phyloP scores from a whole-genome alignment of 2,329 filamentous ascomycete genomes.

The Chalaropsis ovoidea region DNA sequence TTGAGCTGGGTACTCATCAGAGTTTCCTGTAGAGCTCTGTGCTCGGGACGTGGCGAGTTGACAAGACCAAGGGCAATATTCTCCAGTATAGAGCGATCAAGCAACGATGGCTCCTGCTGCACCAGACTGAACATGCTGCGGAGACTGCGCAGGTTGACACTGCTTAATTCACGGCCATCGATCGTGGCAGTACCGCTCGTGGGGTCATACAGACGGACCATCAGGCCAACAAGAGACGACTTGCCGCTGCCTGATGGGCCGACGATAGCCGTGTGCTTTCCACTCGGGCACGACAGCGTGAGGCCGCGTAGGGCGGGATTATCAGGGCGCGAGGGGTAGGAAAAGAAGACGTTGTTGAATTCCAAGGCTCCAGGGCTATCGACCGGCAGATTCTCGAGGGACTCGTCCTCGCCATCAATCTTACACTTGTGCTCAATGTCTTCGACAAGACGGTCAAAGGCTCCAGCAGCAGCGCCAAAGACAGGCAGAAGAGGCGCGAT shows the following conservation, averaged over 20 bases:
- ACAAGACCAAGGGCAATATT: slow-evolving; percentile 44
- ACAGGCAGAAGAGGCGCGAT: slow-evolving; percentile 54
- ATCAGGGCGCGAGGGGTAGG: slow-evolving; percentile 38
- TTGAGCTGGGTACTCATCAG: slow-evolving; percentile 43
- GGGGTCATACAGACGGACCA: slow-evolving; percentile 50
- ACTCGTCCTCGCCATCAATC: slow-evolving; percentile 37
- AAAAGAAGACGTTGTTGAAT: slow-evolving; percentile 38
- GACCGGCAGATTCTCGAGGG: slow-evolving; percentile 12
- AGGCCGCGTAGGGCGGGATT: slow-evolving; percentile 37
- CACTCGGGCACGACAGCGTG: slow-evolving; percentile 40
- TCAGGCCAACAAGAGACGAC: slow-evolving; percentile 45
- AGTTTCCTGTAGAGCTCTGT: slow-evolving; percentile 35
- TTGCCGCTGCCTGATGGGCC: slow-evolving; percentile 50
- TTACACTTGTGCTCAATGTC: slow-evolving; percentile 45
- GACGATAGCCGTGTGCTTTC: slow-evolving; percentile 46
- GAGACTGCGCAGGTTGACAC: slow-evolving; percentile 39
- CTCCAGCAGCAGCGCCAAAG: slow-evolving; percentile 47
- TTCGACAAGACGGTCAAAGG: slow-evolving; percentile 48
- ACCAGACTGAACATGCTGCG: slow-evolving; percentile 38
- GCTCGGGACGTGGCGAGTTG: slow-evolving; percentile 36
- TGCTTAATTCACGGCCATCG: slow-evolving; percentile 40
- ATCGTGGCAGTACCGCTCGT: slow-evolving; percentile 39
- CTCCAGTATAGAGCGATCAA: slow-evolving; percentile 40
- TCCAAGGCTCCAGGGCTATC: slow-evolving; percentile 36
- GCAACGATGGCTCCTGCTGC: slow-evolving; percentile 39